A percentile compares a stretch with the other conserved stretches of the same genome.
phyloP scores from a whole-genome alignment of 805 yeast species.

The Suhomyces sp. region DNA sequence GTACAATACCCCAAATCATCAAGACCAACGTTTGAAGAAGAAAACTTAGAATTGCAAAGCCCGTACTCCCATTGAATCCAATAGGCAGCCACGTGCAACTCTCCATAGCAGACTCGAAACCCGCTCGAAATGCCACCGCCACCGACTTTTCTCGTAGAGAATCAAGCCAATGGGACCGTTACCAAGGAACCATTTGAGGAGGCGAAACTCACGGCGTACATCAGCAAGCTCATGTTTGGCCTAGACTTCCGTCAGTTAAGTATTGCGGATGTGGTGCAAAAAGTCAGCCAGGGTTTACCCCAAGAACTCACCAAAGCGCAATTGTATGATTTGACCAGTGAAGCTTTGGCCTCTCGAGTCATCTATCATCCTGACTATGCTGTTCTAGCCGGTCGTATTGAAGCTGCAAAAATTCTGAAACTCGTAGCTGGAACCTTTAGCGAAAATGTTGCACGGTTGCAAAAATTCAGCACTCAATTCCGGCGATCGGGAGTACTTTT shows the following conservation, averaged over 20 bases:
- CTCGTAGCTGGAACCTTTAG: slow-evolving; percentile 21
- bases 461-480: slow-evolving; percentile 16
- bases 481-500: slow-evolving; percentile 8
- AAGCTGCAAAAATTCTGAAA: slow-evolving; percentile 28
- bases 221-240: slow-evolving; percentile 7
- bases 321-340: slow-evolving; percentile 30
- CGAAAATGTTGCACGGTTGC: slow-evolving; percentile 22
- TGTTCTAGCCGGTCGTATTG: slow-evolving; percentile 37
- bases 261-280: slow-evolving; percentile 8
- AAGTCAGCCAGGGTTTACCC: slow-evolving; percentile 12
- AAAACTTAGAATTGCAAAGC: too few species aligned
- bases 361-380: slow-evolving; percentile 37
- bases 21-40: too few species aligned
- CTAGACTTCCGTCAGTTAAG: slow-evolving; percentile 10
- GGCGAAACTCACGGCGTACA: slow-evolving; percentile 7
- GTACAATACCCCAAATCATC: too few species aligned
- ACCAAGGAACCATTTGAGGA: too few species aligned
- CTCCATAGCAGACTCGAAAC: too few species aligned
- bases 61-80: too few species aligned
- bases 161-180: too few species aligned
- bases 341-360: slow-evolving; percentile 33
- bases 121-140: too few species aligned
- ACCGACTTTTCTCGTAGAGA: too few species aligned
- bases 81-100: too few species aligned
- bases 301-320: slow-evolving; percentile 15